These are phyloP conservation scores for Symbiodinium natans DNA, from an alignment of 73 alveolate species.

Conservation along the genomic window DNA sequence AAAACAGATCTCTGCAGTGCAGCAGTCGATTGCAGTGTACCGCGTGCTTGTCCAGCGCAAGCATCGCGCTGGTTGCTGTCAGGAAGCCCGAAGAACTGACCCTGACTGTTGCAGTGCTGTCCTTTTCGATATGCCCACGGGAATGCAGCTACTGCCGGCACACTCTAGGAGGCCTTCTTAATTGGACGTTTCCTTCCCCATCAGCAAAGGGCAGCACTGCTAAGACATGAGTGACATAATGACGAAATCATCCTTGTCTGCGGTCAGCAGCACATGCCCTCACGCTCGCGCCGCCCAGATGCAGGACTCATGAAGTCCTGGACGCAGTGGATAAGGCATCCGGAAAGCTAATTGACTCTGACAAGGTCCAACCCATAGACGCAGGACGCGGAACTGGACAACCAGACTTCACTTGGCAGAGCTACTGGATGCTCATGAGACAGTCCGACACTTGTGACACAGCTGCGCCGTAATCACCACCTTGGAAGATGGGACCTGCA, in stretches of 20 bases:
- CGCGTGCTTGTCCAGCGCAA: neutral
- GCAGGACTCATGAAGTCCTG: neutral
- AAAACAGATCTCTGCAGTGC: too few relatives aligned
- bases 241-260: neutral
- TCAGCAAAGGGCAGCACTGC: too few relatives aligned
- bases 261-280: conserved; percentile 19
- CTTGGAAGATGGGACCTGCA: neutral
- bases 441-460: neutral
- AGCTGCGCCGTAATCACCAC: neutral
- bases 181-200: too few relatives aligned
- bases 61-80: neutral
- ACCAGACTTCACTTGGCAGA: neutral
- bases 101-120: too few relatives aligned
- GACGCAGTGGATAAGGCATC: neutral
- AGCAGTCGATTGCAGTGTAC: too few relatives aligned
- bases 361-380: neutral
- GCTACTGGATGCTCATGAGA: neutral
- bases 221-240: too few relatives aligned
- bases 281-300: conserved; percentile 3
- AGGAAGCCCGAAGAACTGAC: too few relatives aligned
- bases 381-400: neutral
- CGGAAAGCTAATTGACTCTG: neutral
- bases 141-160: too few relatives aligned
- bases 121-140: too few relatives aligned
- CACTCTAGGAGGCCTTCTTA: too few relatives aligned